phyloP scores from a whole-genome alignment of 129 eudicot genomes.

The Centrapalus pauciflorus region DNA sequence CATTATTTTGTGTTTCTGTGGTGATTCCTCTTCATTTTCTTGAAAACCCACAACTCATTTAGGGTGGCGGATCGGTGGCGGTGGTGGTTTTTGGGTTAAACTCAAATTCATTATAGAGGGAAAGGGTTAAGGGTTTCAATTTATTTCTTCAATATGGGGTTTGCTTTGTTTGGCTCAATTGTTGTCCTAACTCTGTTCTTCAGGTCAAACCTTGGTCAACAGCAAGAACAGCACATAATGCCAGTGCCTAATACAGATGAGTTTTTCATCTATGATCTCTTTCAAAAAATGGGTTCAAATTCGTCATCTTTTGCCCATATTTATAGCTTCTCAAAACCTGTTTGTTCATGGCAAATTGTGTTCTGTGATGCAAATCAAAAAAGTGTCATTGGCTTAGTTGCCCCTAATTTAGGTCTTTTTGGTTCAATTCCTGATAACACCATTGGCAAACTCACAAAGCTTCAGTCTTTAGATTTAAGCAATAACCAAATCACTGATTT shows the following conservation, averaged over 20 bases:
- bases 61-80: constrained; percentile 6
- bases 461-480: constrained; percentile 75
- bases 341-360: constrained; percentile 73
- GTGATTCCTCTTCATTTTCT: constrained; percentile 12
- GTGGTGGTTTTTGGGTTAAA: constrained; percentile 21
- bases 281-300: constrained; percentile 55
- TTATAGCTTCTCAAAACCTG: constrained; percentile 41
- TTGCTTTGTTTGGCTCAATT: constrained; percentile 38
- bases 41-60: constrained; percentile 8
- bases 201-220: constrained; percentile 50
- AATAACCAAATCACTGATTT: constrained; percentile 53
- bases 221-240: constrained; percentile 18
- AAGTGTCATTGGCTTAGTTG: constrained; percentile 48
- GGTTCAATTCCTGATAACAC: constrained; percentile 77
- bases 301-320: constrained; percentile 28
- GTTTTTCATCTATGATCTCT: constrained; percentile 56
- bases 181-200: constrained; percentile 44
- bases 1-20: neutral
- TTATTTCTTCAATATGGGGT: constrained; percentile 40
- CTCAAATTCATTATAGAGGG: neutral
- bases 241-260: constrained; percentile 73
- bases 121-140: constrained; percentile 12
- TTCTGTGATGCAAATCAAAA: constrained; percentile 54
- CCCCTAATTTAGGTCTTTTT: constrained; percentile 53
- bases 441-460: constrained; percentile 71